Percentiles rank a stretch among this genome's conserved stretches.
phyloP scores from a whole-genome alignment of 176 grass and related monocot species.

The Raddia guianensis region DNA sequence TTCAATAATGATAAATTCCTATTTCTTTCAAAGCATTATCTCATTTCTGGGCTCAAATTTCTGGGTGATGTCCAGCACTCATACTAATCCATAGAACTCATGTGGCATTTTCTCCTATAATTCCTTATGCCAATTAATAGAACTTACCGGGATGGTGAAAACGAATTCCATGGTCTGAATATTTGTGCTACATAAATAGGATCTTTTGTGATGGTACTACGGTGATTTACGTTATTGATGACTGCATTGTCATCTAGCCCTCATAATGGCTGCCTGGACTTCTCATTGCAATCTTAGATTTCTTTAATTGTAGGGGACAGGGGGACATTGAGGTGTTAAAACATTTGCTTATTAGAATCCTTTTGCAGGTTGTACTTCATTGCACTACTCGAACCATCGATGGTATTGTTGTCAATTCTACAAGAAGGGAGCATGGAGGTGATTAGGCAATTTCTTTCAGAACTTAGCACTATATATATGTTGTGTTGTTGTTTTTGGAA shows the following conservation, averaged over 20 bases:
- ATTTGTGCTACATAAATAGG: not conserved
- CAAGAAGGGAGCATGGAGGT: constrained; percentile 87
- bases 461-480: not conserved
- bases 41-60: not conserved
- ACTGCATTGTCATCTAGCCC: not conserved
- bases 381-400: constrained; percentile 80
- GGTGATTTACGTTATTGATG: constrained; percentile 16
- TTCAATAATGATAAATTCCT: constrained; percentile 16
- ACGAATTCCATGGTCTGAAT: not conserved
- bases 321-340: not conserved
- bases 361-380: constrained; percentile 79
- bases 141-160: not conserved
- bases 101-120: not conserved
- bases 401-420: constrained; percentile 76
- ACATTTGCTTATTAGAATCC: constrained; percentile 21
- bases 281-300: not conserved
- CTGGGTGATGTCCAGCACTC: not conserved
- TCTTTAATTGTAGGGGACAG: not conserved
- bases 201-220: not conserved
- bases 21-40: constrained; percentile 13
- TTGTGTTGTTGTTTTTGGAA: constrained; percentile 11
- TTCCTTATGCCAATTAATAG: not conserved
- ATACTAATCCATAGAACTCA: not conserved
- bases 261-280: not conserved
- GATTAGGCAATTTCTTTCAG: constrained; percentile 39